These are phyloP conservation scores for Tuber indicum DNA, from an alignment of 495 filamentous ascomycete genomes.

Conservation along the genomic window DNA sequence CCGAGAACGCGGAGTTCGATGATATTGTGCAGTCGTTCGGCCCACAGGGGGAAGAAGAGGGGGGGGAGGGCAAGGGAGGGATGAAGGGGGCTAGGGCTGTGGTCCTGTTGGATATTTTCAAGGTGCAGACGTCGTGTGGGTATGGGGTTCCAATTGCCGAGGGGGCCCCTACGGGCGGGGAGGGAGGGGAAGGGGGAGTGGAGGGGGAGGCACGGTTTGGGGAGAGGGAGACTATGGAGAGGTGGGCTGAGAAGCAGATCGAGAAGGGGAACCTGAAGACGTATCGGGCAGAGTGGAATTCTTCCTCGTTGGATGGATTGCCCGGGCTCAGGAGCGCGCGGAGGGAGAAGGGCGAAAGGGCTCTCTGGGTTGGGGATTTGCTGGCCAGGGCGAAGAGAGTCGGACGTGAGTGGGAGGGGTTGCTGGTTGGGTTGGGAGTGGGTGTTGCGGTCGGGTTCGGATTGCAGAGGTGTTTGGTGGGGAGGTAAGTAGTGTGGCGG, in stretches of 20 bases:
- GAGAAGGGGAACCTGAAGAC: conserved; percentile 44
- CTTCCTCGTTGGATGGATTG: conserved; percentile 51
- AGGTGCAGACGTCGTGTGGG: conserved; percentile 57
- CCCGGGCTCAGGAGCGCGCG: conserved; percentile 49
- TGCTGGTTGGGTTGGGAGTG: conserved; percentile 43
- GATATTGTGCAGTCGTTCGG: conserved; percentile 47
- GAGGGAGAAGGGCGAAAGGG: conserved; percentile 41
- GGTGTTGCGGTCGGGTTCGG: conserved; percentile 35
- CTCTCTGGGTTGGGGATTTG: conserved; percentile 40
- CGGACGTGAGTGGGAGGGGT: conserved; percentile 41
- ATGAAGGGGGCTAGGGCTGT: conserved; percentile 55
- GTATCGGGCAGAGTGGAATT: conserved; percentile 51
- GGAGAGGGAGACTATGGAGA: conserved; percentile 48
- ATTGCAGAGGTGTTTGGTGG: conserved; percentile 15
- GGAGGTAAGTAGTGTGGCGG: neutral
- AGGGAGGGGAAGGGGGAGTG: conserved; percentile 28
- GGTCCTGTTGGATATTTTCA: conserved; percentile 59
- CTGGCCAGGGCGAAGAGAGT: conserved; percentile 40
- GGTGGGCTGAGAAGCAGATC: conserved; percentile 46
- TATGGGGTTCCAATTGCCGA: conserved; percentile 51
- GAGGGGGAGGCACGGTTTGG: conserved; percentile 27
- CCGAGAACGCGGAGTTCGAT: conserved; percentile 48
- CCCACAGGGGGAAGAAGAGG: conserved; percentile 33
- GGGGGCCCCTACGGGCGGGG: conserved; percentile 30
- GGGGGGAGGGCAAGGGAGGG: conserved; percentile 41